Evolutionary conservation across 352 stramenopile genomes (phyloP).

Genomic region (Globisporangium takayamanum): DNA sequence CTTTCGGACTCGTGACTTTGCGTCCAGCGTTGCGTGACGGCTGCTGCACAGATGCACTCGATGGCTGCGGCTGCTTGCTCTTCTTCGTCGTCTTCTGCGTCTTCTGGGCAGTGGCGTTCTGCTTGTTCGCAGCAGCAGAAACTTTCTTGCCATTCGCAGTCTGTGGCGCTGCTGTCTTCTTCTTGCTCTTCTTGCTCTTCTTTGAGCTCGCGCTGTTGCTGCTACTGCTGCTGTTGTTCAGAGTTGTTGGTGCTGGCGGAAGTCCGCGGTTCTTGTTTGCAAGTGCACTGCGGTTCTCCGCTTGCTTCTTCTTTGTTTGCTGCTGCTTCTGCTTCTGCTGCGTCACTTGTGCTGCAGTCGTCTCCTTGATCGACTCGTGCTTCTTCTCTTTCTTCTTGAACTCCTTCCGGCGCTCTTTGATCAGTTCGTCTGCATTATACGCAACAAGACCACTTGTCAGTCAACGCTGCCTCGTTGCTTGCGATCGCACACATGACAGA

Average conservation of each 20-base stretch:
- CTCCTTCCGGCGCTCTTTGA: constrained; percentile 70
- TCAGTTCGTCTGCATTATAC: constrained; percentile 37
- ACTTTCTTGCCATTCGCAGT: constrained; percentile 2
- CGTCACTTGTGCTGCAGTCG: constrained; percentile 14
- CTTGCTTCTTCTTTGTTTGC: constrained; percentile 15
- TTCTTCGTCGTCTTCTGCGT: constrained; percentile 11
- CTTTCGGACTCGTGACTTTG: constrained; percentile 10
- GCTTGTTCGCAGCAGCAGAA: constrained; percentile 1
- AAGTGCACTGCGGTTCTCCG: constrained; percentile 29
- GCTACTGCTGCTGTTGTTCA: constrained; percentile 3
- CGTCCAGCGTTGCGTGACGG: constrained; percentile 4
- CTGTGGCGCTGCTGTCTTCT: background rate
- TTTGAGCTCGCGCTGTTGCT: background rate
- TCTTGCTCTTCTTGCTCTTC: background rate
- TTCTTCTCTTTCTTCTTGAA: constrained; percentile 43
- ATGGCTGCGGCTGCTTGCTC: constrained; percentile 9
- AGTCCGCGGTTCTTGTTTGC: constrained; percentile 46
- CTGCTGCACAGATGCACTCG: constrained; percentile 13
- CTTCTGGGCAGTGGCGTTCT: background rate
- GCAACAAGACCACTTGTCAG: background rate
- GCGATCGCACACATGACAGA: background rate
- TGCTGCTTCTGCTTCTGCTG: constrained; percentile 16
- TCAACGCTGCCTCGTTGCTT: constrained; percentile 1
- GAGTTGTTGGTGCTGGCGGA: background rate
- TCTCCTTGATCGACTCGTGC: constrained; percentile 14